Evolutionary conservation across 2,329 filamentous ascomycete genomes (phyloP).

Genomic region (Rhexocercosporidium sp.): DNA sequence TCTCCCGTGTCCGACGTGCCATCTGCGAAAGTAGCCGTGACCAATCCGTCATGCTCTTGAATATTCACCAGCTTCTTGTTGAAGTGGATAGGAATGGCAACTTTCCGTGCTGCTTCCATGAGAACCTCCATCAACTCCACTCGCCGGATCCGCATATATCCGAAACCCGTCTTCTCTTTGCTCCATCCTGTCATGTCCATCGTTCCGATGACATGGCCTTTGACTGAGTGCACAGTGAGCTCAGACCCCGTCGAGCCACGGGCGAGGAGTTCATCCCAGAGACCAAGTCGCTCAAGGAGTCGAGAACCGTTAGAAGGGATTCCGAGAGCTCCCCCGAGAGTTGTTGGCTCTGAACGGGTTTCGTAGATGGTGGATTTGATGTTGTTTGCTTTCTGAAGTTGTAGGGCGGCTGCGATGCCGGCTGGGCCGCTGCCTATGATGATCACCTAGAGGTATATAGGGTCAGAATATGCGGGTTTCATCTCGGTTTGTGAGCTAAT

Average conservation of each 20-base stretch:
- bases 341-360: constrained; percentile 38
- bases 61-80: constrained; percentile 35
- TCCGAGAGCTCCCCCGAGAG: constrained; percentile 41
- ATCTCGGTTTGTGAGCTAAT: neutral
- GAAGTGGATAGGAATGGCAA: constrained; percentile 38
- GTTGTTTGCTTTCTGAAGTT: constrained; percentile 20
- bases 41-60: constrained; percentile 31
- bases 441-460: constrained; percentile 17
- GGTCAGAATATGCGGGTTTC: neutral
- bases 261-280: constrained; percentile 34
- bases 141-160: constrained; percentile 41
- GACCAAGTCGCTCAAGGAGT: constrained; percentile 37
- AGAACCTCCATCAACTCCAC: constrained; percentile 40
- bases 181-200: constrained; percentile 27
- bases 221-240: constrained; percentile 37
- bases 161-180: constrained; percentile 38
- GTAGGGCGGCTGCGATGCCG: constrained; percentile 25
- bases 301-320: constrained; percentile 42
- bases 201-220: constrained; percentile 29
- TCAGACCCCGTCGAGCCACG: constrained; percentile 29
- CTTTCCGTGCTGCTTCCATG: constrained; percentile 32
- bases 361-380: constrained; percentile 40
- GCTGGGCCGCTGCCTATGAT: constrained; percentile 31
- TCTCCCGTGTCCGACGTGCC: constrained; percentile 38
- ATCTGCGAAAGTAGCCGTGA: constrained; percentile 41